phyloP scores from a whole-genome alignment of 306 rosid genomes.

The Malus asiatica region DNA sequence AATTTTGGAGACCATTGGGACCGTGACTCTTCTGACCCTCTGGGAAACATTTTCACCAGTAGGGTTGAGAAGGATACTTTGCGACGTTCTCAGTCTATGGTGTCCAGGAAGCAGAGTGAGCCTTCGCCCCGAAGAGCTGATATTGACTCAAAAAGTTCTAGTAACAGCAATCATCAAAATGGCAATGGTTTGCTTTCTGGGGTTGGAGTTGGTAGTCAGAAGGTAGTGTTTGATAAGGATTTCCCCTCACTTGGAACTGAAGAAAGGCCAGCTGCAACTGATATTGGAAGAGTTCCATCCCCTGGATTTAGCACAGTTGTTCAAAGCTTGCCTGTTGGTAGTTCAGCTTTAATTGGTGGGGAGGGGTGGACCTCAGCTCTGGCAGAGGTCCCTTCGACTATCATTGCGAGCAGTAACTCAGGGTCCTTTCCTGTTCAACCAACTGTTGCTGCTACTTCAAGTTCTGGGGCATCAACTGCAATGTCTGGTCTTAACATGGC shows the following conservation, averaged over 20 bases:
- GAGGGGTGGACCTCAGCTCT: slow-evolving; percentile 98
- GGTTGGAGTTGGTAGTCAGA: slow-evolving; percentile 44
- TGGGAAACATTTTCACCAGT: slow-evolving; percentile 47
- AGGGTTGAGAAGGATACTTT: slow-evolving; percentile 76
- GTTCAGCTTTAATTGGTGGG: slow-evolving; percentile 79
- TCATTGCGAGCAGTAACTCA: slow-evolving; percentile 53
- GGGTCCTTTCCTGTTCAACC: slow-evolving; percentile 58
- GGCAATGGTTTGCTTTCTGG: slow-evolving; percentile 61
- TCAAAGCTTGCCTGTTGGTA: slow-evolving; percentile 72
- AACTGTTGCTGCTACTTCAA: slow-evolving; percentile 41
- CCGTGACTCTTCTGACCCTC: slow-evolving; percentile 56
- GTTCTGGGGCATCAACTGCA: slow-evolving; percentile 38
- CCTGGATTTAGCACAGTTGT: slow-evolving; percentile 73
- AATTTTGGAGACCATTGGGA: slow-evolving; percentile 71
- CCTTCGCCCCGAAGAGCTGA: slow-evolving; percentile 36
- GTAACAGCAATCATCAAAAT: slow-evolving; percentile 39
- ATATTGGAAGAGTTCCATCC: slow-evolving; percentile 75
- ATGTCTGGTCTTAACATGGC: slow-evolving; percentile 92
- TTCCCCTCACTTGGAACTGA: slow-evolving; percentile 94
- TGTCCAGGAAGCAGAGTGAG: slow-evolving; percentile 72
- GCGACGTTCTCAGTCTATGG: slow-evolving; percentile 79
- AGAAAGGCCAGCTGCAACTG: slow-evolving; percentile 65
- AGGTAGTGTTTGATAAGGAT: slow-evolving; percentile 86
- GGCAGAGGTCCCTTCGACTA: slow-evolving; percentile 75
- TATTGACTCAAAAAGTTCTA: slow-evolving; percentile 45